Evolutionary conservation across 2,329 filamentous ascomycete genomes (phyloP).

Genomic region (Colletotrichum acutatum): DNA sequence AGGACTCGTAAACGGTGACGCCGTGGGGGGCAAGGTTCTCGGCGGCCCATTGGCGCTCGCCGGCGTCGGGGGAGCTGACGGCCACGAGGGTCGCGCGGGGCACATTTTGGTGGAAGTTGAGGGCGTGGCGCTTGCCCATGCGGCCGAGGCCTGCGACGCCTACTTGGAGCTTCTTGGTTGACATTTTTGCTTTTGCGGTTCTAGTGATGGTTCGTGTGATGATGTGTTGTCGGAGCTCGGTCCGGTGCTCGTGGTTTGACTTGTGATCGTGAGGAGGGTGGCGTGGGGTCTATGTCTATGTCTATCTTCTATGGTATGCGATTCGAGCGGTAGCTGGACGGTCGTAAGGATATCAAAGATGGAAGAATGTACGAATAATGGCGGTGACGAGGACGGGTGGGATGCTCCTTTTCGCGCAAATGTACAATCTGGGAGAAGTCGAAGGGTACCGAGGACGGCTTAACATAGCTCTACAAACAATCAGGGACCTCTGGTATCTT

Average conservation of each 20-base stretch:
- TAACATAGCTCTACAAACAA: no score
- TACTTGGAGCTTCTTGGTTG: conserved; percentile 50
- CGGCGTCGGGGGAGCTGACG: conserved; percentile 57
- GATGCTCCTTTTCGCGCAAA: background rate
- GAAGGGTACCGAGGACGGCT: no score
- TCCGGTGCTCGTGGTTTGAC: no score
- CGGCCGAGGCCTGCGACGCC: conserved; percentile 62
- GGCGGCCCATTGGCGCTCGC: conserved; percentile 57
- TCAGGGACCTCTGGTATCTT: background rate
- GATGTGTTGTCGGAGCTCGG: no score
- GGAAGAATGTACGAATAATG: background rate
- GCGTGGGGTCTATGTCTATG: background rate
- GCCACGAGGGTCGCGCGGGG: conserved; percentile 61
- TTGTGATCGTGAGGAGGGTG: background rate
- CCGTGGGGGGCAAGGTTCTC: conserved; percentile 54
- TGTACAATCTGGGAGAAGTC: background rate
- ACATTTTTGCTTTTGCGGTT: conserved; percentile 27
- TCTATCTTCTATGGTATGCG: background rate
- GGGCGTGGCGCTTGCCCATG: conserved; percentile 63
- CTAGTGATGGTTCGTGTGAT: background rate
- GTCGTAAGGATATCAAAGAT: background rate
- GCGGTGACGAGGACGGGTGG: background rate
- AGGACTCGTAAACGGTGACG: conserved; percentile 56
- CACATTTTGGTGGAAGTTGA: conserved; percentile 57
- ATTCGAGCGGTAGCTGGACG: background rate